phyloP scores from a whole-genome alignment of 768 basidiomycete species.

The Rhodotorula sphaerocarpa region DNA sequence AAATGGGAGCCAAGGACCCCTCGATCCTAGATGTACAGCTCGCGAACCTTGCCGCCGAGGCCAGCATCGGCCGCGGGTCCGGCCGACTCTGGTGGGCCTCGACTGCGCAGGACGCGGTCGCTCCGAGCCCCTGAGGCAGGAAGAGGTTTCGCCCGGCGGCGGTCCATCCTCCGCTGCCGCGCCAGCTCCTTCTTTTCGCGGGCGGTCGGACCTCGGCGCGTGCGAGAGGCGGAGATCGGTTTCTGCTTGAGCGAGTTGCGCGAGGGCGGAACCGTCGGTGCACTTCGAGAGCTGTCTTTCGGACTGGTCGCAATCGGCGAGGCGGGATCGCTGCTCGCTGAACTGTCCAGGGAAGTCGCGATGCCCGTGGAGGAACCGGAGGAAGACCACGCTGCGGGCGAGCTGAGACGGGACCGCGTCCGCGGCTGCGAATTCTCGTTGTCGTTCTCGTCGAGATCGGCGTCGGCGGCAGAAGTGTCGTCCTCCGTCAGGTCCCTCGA shows the following conservation, averaged over 20 bases:
- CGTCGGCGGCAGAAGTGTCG: not conserved
- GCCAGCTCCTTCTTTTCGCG: slow-evolving; percentile 4
- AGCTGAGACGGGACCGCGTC: not conserved
- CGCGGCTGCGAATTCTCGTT: slow-evolving; percentile 1
- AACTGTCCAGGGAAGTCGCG: not conserved
- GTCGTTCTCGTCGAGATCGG: slow-evolving; percentile 6
- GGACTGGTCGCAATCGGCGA: not conserved
- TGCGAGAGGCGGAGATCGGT: not conserved
- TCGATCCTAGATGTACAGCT: slow-evolving; percentile 3
- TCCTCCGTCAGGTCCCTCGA: not conserved
- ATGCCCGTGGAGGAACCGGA: not conserved
- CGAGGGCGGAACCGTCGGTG: not conserved
- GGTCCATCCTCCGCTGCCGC: slow-evolving; percentile 5
- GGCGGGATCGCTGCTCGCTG: not conserved
- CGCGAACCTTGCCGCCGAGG: not conserved
- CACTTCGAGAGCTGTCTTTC: too few relatives aligned
- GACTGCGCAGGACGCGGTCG: not conserved
- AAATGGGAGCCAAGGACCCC: not conserved
- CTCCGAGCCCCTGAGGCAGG: too few relatives aligned
- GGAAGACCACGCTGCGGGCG: not conserved
- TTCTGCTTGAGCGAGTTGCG: not conserved
- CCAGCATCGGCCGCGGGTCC: not conserved
- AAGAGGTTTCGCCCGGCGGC: not conserved
- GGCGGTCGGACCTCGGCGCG: slow-evolving; percentile 1
- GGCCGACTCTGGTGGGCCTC: not conserved